phyloP scores from a whole-genome alignment of 495 filamentous ascomycete genomes.

The Pyrenula massariospora region DNA sequence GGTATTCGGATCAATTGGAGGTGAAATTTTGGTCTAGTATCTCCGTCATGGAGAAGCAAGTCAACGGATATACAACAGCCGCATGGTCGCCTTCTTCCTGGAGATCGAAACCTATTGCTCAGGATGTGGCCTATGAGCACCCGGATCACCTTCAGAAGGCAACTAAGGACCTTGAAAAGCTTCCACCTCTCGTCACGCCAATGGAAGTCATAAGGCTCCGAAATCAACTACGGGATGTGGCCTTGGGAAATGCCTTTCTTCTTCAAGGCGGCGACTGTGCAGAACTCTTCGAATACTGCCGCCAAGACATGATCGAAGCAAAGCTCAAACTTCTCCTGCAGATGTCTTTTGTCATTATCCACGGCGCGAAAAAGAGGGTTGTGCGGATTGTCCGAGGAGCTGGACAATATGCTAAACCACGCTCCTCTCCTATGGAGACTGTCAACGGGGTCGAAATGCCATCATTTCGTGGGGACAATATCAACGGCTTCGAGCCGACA shows the following conservation, averaged over 20 bases:
- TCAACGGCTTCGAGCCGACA: conserved; percentile 67
- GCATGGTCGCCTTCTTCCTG: conserved; percentile 60
- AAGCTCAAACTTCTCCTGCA: conserved; percentile 94
- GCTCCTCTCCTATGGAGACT: conserved; percentile 77
- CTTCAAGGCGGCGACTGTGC: conserved; percentile 95
- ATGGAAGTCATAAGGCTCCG: conserved; percentile 66
- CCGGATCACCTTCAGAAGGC: conserved; percentile 47
- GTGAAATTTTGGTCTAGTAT: no score
- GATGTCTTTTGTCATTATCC: conserved; percentile 89
- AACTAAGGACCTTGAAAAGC: conserved; percentile 54
- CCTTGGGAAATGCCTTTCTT: conserved; percentile 84
- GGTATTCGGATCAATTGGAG: no score
- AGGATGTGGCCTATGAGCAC: conserved; percentile 74
- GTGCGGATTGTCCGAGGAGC: conserved; percentile 93
- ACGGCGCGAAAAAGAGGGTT: conserved; percentile 78
- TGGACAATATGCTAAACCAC: conserved; percentile 91
- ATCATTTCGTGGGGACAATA: conserved; percentile 87
- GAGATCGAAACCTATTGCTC: conserved; percentile 83
- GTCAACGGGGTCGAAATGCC: conserved; percentile 71
- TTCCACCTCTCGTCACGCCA: conserved; percentile 86
- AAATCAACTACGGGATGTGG: conserved; percentile 67
- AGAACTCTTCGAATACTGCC: conserved; percentile 94
- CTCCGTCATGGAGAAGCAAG: background rate
- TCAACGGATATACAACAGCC: background rate
- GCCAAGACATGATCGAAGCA: conserved; percentile 75